Base-by-base conservation (phyloP, 208 protist genomes). In the Wallacemonas sp. region DNA sequence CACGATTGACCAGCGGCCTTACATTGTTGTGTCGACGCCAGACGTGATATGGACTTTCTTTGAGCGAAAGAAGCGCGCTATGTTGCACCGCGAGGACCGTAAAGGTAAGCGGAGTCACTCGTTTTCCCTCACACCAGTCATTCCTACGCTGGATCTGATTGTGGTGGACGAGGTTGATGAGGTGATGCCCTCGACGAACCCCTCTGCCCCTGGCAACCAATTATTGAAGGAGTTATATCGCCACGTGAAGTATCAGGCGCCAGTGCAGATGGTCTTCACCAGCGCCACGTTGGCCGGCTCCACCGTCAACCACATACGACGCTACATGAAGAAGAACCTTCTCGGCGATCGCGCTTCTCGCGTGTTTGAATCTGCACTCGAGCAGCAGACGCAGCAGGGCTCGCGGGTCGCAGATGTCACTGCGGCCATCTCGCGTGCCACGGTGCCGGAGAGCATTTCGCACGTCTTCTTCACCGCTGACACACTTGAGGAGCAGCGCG, bases 151-250 rank as follows among this genome's bases (percentile, higher is more conserved):
- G 2, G 88, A 96, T 62, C 60, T 93, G 2, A 75, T 96, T 24
- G 53, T 94, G 2, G 88, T 96, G 39, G 91, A 96, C 55, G 91
- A 96, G 73, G 88, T 91, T 31, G 91, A 96, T 42, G 86, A 82
- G 54, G 83, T 94, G 45, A 87, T 94, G 73, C 88, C 88, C 21
- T 73, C 86, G 11, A 81, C 78, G 6, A 41, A 79, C 56, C 79
- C 77, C 5, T 51, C 66, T 47, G 91, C 88, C 17, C 68, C 88
- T 1, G 91, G 91, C 24, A 94, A 93, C 67, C 66, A 79, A 1
- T 82, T 96, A 3, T 72, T 96, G 58, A 88, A 86, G 69, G 84
- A 96, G 70, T 69, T 96, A 11, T 93, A 86, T 46, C 74, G 74
- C 30, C 82, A 90, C 71, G 75, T 82, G 24, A 94, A 94, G 80